Conservation (phyloP, 768 basidiomycete genomes). For the Boletus sp. region DNA sequence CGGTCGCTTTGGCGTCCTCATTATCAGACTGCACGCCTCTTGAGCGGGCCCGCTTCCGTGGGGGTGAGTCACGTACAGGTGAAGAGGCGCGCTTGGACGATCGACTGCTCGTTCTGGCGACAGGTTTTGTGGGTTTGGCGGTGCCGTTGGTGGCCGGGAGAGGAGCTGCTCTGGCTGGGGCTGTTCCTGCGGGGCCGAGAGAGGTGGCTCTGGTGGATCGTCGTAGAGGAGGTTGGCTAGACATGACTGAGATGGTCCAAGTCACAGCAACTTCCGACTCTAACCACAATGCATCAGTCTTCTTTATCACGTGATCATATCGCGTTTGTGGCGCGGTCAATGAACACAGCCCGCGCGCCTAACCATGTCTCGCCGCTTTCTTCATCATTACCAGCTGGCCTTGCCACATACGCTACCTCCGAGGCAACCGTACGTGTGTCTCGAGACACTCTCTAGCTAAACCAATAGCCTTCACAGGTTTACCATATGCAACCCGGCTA, state of each 20-base stretch:
- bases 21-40: slow-evolving; percentile 38
- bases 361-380: slow-evolving; percentile 8
- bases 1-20: slow-evolving; percentile 37
- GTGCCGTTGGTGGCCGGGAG: slow-evolving; percentile 28
- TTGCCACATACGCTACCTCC: too few relatives aligned
- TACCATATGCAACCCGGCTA: slow-evolving; percentile 66
- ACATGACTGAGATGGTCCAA: slow-evolving; percentile 19
- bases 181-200: slow-evolving; percentile 36
- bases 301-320: slow-evolving; percentile 20
- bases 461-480: slow-evolving; percentile 37
- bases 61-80: slow-evolving; percentile 42
- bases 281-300: neutral
- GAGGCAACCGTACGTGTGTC: neutral
- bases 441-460: too few relatives aligned
- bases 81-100: slow-evolving; percentile 53
- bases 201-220: slow-evolving; percentile 55
- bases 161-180: slow-evolving; percentile 29
- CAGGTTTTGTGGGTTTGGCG: slow-evolving; percentile 34
- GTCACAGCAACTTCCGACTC: too few relatives aligned
- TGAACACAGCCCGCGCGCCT: slow-evolving; percentile 18
- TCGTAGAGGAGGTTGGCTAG: slow-evolving; percentile 39
- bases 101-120: slow-evolving; percentile 22
- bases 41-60: slow-evolving; percentile 47
- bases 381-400: slow-evolving; percentile 5
- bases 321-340: slow-evolving; percentile 25